These are phyloP conservation scores for Mucor piriformis DNA, from an alignment of 371 early-diverging fungal species.

Conservation along the genomic window DNA sequence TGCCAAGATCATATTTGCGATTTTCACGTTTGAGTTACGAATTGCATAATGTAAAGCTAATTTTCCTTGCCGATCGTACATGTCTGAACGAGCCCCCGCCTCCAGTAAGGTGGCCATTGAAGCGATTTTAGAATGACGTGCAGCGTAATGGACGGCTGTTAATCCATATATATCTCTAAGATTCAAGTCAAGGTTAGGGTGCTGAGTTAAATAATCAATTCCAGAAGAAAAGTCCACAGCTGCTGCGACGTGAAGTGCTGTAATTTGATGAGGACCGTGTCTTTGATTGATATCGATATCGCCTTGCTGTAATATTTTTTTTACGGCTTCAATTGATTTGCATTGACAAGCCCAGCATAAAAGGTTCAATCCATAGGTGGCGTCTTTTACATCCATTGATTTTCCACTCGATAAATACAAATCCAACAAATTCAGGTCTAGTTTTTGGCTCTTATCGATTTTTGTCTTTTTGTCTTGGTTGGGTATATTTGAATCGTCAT, in stretches of 20 bases:
- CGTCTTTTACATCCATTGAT: slow-evolving; percentile 4
- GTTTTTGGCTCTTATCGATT: not conserved
- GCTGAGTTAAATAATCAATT: slow-evolving; percentile 3
- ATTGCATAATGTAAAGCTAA: slow-evolving; percentile 57
- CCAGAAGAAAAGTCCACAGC: slow-evolving; percentile 13
- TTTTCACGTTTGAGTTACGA: slow-evolving; percentile 25
- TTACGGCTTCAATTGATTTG: slow-evolving; percentile 6
- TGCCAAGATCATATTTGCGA: slow-evolving; percentile 65
- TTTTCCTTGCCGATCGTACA: slow-evolving; percentile 64
- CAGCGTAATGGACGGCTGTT: slow-evolving; percentile 39
- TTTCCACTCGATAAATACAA: slow-evolving; percentile 6
- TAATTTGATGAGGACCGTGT: slow-evolving; percentile 40
- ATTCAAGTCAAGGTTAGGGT: slow-evolving; percentile 51
- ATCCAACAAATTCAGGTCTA: slow-evolving; percentile 1
- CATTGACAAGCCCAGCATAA: slow-evolving; percentile 23
- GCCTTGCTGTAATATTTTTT: slow-evolving; percentile 32
- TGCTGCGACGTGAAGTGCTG: slow-evolving; percentile 43
- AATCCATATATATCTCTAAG: slow-evolving; percentile 66
- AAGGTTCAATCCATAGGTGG: slow-evolving; percentile 1
- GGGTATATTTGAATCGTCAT: not conserved
- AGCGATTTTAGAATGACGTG: slow-evolving; percentile 10
- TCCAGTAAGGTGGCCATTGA: slow-evolving; percentile 24
- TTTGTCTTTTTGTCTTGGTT: not conserved
- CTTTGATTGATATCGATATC: slow-evolving; percentile 32
- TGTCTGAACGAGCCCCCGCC: slow-evolving; percentile 35